Base-by-base conservation (phyloP, 345 rosid genomes). In the Lepidium aucheri region DNA sequence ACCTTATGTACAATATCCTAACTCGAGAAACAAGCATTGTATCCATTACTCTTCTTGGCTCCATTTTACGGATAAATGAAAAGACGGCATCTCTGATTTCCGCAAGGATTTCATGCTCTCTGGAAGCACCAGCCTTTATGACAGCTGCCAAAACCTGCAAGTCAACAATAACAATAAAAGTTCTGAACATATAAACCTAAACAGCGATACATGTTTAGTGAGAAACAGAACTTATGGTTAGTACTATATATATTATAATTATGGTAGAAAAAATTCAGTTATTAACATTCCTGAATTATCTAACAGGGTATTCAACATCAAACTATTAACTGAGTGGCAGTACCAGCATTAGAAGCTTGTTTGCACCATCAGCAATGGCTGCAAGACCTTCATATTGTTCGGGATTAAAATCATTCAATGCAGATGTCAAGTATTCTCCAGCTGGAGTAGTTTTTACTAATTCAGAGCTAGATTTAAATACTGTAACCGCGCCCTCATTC, bases 21-120 rank as follows among this genome's bases (percentile, higher is more conserved):
- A 94, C 99, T 61, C 99, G 93, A 46, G 99, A 94, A 78, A 94
- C 95, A 76, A 94, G 99, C 99, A 94, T 94, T 51, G 97, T 88
- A 65, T 94, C 99, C 97, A 94, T 90, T 61, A 90, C 99, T 77
- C 95, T 84, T 72, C 71, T 88, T 39, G 95, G 96, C 68, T 94
- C 99, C 86, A 94, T 91, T 80, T 91, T 94, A 26, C 86, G 85
- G 51, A 94, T 83, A 74, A 94, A 94, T 67, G 95, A 77, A 78
- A 94, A 90, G 35, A 94, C 99, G 17, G 95, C 83, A 78, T 88
- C 97, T 76, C 97, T 83, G 46, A 94, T 94, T 83, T 94, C 99
- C 67, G 97, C 97, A 74, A 94, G 99, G 72, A 94, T 91, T 77
- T 91, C 97, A 82, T 94, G 99, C 80, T 94, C 99, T 79, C 97